A percentile compares a stretch with the other conserved stretches of the same genome.
phyloP scores from a whole-genome alignment of 192 early-diverging fungal species.

The Bifiguratus adelaidae region DNA sequence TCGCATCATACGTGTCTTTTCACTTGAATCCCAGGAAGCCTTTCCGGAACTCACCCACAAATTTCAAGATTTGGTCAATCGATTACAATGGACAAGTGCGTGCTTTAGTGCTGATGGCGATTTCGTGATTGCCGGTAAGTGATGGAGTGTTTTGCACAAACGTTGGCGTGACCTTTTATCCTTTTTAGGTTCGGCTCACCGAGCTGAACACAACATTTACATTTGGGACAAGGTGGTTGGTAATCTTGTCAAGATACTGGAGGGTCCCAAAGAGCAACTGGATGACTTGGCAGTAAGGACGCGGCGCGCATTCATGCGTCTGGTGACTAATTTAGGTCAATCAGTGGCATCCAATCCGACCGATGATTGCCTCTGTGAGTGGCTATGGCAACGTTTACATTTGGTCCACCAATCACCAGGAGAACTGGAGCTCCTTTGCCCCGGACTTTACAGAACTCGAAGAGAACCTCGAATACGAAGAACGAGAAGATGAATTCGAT shows the following conservation, averaged over 20 bases:
- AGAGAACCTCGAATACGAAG: slow-evolving; percentile 90
- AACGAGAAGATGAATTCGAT: slow-evolving; percentile 93
- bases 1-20: slow-evolving; percentile 66
- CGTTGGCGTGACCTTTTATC: background rate
- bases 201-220: slow-evolving; percentile 89
- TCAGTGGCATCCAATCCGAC: slow-evolving; percentile 80
- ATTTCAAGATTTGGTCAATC: slow-evolving; percentile 87
- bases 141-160: background rate
- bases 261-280: slow-evolving; percentile 78
- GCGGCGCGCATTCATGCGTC: background rate
- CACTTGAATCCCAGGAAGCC: slow-evolving; percentile 23
- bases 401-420: slow-evolving; percentile 70
- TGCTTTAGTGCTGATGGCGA: slow-evolving; percentile 84
- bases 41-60: slow-evolving; percentile 46
- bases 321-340: background rate
- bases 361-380: slow-evolving; percentile 76
- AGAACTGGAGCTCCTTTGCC: slow-evolving; percentile 91
- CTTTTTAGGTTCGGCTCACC: slow-evolving; percentile 59
- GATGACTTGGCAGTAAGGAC: slow-evolving; percentile 61
- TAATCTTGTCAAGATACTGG: slow-evolving; percentile 81
- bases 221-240: slow-evolving; percentile 83
- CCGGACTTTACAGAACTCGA: slow-evolving; percentile 90
- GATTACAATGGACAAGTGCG: slow-evolving; percentile 79
- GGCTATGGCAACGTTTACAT: slow-evolving; percentile 76
- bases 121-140: slow-evolving; percentile 75